Base-by-base conservation (phyloP, 352 stramenopile genomes). In the Pythium oligandrum region DNA sequence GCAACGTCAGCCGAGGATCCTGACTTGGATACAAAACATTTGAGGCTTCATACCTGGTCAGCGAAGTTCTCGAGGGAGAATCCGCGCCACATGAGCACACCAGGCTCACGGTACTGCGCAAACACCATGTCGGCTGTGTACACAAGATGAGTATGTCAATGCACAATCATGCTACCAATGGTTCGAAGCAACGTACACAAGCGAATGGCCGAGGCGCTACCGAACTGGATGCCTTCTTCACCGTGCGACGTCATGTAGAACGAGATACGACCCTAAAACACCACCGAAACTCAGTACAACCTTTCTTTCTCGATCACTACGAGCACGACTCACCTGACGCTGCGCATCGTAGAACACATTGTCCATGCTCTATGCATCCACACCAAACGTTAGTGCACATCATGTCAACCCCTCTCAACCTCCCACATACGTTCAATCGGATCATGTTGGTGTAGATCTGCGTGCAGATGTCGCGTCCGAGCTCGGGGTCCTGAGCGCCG, bases 61-160 rank as follows among this genome's bases (percentile, higher is more conserved):
- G 94, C 91, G 70, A 99, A 99, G 51, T 98, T 86, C 49, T 99
- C 81, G 3, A 99, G 64, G 8, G 93, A 96, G 67, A 98, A 99
- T 9, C 96, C 97, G 35, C 97, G 82, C 96, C 96, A 99, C 92
- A 99, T 98, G 11, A 99, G 78, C 12, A 98, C 72, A 33, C 96
- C 97, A 37, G 90, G 85, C 68, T 99, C 97, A 11, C 97, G 86
- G 65, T 99, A 99, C 72, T 99, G 97, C 9, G 90, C 95, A 61
- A 99, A 98, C 9, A 99, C 83, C 63, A 96, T 89, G 74, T 99
- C 97, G 36, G 81, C 71, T 63, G 36, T 4, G 31, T 26, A 26
- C 17, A 26, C 17, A 26, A 26, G 17, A 26, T 26, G 17, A 26
- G 17, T 26, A 26, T 26, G 17, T 26, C 17, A 26, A 26, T 26